Evolutionary conservation across 140 eudicot species (phyloP), one percentile per base, ranked within the genome.

Genomic region (Anethum foeniculum): DNA sequence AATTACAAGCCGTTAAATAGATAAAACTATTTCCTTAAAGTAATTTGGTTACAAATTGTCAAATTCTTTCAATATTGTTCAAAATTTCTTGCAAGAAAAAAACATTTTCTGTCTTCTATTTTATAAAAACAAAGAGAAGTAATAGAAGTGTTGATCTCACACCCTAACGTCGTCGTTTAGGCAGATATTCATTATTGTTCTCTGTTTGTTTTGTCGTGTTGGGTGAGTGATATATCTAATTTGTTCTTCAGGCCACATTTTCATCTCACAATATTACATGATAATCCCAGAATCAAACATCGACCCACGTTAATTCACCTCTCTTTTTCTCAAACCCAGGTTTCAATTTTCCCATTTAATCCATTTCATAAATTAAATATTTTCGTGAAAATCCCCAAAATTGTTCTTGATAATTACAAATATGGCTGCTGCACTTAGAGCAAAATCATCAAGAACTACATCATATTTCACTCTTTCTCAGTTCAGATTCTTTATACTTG

Each of bases 401-500:
- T 0, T 62, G 28, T 47, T 52, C 36, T 56, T 68, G 38, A 18
- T 30, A 6, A 21, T 23, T 23, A 30, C 73, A 86, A 82, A 84
- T 12, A 68, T 68, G 74, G 74, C 74, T 68, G 93, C 91, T 23
- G 91, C 89, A 23, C 56, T 90, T 21, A 80, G 93, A 82, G 86
- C 89, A 58, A 90, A 90, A 83, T 87, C 93, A 47, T 65, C 88
- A 21, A 80, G 89, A 51, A 86, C 79, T 6, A 68, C 85, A 19
- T 86, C 88, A 12, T 80, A 74, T 23, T 47, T 84, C 25, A 89
- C 90, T 30, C 83, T 81, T 18, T 85, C 88, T 13, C 93, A 90
- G 80, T 84, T 90, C 77, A 82, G 91, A 84, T 84, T 84, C 85
- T 90, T 84, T 43, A 80, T 90, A 16, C 83, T 82, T 76, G 86